These are phyloP conservation scores for Fistulina hepatica DNA, from an alignment of 1,284 basidiomycete species.

Conservation along the genomic window DNA sequence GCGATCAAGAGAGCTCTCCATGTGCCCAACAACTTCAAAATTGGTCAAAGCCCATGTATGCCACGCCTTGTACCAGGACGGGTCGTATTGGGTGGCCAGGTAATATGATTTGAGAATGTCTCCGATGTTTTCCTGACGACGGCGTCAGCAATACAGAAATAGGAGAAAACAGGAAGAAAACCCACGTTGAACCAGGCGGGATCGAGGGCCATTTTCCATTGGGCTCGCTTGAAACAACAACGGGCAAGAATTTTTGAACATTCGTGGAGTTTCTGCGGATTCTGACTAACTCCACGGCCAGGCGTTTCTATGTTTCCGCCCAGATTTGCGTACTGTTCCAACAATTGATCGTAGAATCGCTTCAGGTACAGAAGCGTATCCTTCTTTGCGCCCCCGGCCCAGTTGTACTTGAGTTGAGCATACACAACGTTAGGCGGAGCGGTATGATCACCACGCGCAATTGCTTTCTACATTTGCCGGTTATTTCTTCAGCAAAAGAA, in stretches of 20 bases:
- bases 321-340: constrained; percentile 38
- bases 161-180: constrained; percentile 8
- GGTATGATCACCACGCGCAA: constrained; percentile 41
- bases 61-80: constrained; percentile 98
- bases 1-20: constrained; percentile 61
- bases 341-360: constrained; percentile 71
- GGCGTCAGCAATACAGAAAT: constrained; percentile 8
- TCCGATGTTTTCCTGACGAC: constrained; percentile 57
- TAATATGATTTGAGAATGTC: constrained; percentile 82
- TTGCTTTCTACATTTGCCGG: background rate
- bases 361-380: constrained; percentile 83
- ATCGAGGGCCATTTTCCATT: constrained; percentile 84
- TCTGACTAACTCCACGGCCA: constrained; percentile 18
- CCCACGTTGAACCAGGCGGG: constrained; percentile 72
- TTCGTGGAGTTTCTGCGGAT: constrained; percentile 33
- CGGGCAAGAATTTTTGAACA: constrained; percentile 83
- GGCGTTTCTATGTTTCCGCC: constrained; percentile 29
- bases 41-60: constrained; percentile 98
- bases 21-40: constrained; percentile 85
- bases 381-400: constrained; percentile 76
- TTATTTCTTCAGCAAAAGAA: too few relatives aligned
- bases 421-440: constrained; percentile 96
- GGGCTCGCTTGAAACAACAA: constrained; percentile 94
- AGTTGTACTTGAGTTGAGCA: constrained; percentile 94
- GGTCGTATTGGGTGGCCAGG: constrained; percentile 86